These are phyloP conservation scores for Russula ochroleuca DNA, from an alignment of 768 basidiomycete genomes.

Conservation along the genomic window DNA sequence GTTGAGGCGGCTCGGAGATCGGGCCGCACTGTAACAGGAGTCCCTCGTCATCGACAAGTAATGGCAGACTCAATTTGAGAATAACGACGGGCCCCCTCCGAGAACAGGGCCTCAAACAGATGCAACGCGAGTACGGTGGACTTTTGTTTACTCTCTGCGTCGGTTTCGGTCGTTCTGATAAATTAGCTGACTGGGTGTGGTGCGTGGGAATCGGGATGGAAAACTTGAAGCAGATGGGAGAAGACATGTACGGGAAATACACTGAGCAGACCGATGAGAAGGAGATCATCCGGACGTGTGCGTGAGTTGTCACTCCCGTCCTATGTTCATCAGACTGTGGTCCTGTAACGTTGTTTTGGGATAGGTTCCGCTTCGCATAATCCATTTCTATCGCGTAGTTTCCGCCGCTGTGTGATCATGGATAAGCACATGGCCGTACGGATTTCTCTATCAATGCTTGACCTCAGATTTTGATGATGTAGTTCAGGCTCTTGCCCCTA, in stretches of 20 bases:
- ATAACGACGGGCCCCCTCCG: conserved; percentile 66
- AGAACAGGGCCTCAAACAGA: conserved; percentile 72
- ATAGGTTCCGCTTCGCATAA: conserved; percentile 56
- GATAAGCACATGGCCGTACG: conserved; percentile 87
- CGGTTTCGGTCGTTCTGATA: too few relatives aligned
- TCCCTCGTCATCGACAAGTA: too few relatives aligned
- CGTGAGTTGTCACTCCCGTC: conserved; percentile 54
- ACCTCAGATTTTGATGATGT: neutral
- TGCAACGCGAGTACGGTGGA: conserved; percentile 67
- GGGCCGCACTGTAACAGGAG: too few relatives aligned
- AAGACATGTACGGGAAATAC: conserved; percentile 73
- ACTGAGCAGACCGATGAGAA: conserved; percentile 86
- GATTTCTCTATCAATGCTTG: neutral
- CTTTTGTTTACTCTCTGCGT: neutral
- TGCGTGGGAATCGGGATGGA: conserved; percentile 60
- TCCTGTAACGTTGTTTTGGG: conserved; percentile 32
- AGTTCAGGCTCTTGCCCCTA: conserved; percentile 72
- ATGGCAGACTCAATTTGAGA: too few relatives aligned
- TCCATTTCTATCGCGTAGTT: conserved; percentile 95
- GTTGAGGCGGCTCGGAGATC: too few relatives aligned
- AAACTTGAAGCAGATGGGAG: conserved; percentile 57
- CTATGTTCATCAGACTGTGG: neutral
- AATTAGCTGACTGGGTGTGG: neutral
- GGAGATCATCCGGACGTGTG: conserved; percentile 76
- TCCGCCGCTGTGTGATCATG: conserved; percentile 93